Evolutionary conservation across 805 yeast genomes (phyloP).

Genomic region (Tetrapisispora nanseiensis): DNA sequence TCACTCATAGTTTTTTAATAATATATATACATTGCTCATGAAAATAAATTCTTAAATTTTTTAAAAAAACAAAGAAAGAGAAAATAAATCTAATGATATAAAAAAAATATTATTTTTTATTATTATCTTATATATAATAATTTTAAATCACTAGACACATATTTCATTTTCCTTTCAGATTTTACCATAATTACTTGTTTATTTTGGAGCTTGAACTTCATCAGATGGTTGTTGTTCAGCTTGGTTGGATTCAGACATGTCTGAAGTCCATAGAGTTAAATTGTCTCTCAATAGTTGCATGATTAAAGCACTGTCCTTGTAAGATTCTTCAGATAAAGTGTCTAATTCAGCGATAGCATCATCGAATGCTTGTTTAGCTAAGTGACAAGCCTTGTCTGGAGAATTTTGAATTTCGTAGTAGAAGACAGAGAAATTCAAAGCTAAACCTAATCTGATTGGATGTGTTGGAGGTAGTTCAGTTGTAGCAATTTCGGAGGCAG

Average conservation of each 20-base stretch:
- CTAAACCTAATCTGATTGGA: conserved; percentile 96
- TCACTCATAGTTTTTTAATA: conserved; percentile 3
- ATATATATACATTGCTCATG: conserved; percentile 3
- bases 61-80: conserved; percentile 1
- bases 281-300: conserved; percentile 98
- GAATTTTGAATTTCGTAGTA: conserved; percentile 97
- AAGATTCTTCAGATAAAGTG: conserved; percentile 93
- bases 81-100: not conserved
- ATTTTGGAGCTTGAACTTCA: conserved; percentile 5
- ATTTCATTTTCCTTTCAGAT: not conserved
- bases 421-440: conserved; percentile 94
- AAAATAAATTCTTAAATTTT: conserved; percentile 1
- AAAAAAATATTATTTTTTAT: not conserved
- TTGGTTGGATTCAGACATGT: conserved; percentile 74
- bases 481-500: conserved; percentile 94
- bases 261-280: conserved; percentile 95
- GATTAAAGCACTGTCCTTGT: conserved; percentile 95
- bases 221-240: conserved; percentile 41
- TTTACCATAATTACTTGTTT: not conserved
- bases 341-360: conserved; percentile 98
- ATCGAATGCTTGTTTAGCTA: conserved; percentile 98
- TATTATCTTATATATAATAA: not conserved
- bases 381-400: conserved; percentile 97
- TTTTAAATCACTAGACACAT: conserved; percentile 1
- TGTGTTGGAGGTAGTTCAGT: conserved; percentile 97